Evolutionary conservation across 306 rosid species (phyloP), one percentile per base, ranked within the genome.

Genomic region (Fagus sylvatica): DNA sequence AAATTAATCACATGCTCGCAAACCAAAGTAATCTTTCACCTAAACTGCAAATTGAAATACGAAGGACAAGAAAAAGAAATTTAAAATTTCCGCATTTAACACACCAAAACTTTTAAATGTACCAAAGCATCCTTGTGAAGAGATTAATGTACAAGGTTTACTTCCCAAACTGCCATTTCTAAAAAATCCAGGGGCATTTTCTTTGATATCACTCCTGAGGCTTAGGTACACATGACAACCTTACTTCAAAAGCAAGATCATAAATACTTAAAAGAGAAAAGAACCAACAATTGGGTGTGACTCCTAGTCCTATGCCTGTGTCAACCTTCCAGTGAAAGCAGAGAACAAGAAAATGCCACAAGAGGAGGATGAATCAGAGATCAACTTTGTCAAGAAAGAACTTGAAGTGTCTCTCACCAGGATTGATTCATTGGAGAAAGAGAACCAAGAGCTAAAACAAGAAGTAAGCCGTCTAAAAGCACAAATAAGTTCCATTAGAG

Each of bases 391-490:
- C 66, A 89, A 65, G 65, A 91, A 87, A 79, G 85, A 80, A 57
- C 84, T 93, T n/a, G 89, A 85, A 79, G 79, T 81, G 48, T 84
- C 91, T 57, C 74, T 86, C 77, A 86, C 75, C 54, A 86, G 80
- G 83, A 85, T 80, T 46, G 85, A 67, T 69, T 84, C 83, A 13
- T 78, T 96, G 73, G 91, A 89, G 80, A 90, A 81, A 19, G 98
- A 96, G 82, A 96, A 90, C 77, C 89, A 87, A 13, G 98, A 96
- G 39, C 83, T 96, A 19, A 84, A 68, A 65, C 93, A 84, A 76
- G 98, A 96, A 74, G 85, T 91, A 30, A 74, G 71, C 48, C 91
- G 90, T 53, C 83, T 96, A 2, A 91, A 65, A 77, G 79, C 93
- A 48, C 93, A 92, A 33, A 73, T 92, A 78, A 72, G 83, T 54